Evolutionary conservation across 2,329 filamentous ascomycete species (phyloP), one percentile per base, ranked within the genome.

Genomic region (Aphanoascus verrucosus): DNA sequence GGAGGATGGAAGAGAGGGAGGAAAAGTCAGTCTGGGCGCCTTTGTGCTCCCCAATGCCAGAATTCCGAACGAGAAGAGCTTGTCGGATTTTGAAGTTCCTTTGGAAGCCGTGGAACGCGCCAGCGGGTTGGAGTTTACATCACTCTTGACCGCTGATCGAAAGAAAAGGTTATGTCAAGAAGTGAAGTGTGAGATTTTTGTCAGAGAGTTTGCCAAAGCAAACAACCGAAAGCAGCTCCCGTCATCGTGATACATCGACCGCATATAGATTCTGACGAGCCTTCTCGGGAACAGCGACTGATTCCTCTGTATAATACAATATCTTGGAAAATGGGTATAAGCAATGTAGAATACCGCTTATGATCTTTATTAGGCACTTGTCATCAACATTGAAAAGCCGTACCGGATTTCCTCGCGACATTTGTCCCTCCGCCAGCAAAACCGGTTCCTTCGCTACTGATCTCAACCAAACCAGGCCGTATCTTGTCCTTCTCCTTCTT

Each of bases 1-100:
- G 23, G 93, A 98, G 72, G 88, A 95, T 64, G 86, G 85, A 2
- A 73, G 70, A 1, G 65, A 62, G 19, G 77, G 77, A 8, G 86
- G 87, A 15, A 84, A 84, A 58, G 93, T 98, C 34, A 88, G 89
- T 32, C 74, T 98, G 35, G 93, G 88, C 44, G 93, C 93, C 6
- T 98, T 98, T 65, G 91, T 98, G 51, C 77, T 98, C 62, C 93
- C 93, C 14, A 98, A 98, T 68, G 89, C 88, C 1, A 77, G 74
- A 15, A 98, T 98, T 62, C 76, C 85, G 37, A 98, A 95, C 69
- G 78, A 82, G 57, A 96, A 93, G 74, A 87, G 86, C 48, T 75
- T 98, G 61, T 77, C 80, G 49, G 89, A 96, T 66, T 98, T 98
- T 64, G 91, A 97, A 75, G 93, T 97, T 23, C 91, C 93, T 0